Evolutionary conservation across 148 eudicot genomes (phyloP).

Genomic region (Dysphania ambrosioides): DNA sequence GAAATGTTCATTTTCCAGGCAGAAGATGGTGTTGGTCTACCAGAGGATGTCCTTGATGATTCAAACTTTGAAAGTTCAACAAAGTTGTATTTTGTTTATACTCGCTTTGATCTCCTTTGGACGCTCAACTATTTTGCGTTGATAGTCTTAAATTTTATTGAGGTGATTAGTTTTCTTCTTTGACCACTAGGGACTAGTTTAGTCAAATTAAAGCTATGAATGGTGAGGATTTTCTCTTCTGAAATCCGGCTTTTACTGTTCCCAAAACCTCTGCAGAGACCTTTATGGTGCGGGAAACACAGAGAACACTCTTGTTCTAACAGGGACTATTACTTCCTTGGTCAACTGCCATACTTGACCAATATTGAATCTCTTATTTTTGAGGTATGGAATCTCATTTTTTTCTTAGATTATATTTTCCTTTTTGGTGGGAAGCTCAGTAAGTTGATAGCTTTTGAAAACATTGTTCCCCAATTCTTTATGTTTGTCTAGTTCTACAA

Average conservation of each 20-base stretch:
- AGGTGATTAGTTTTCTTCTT: constrained; percentile 42
- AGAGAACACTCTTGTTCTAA: constrained; percentile 51
- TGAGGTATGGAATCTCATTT: constrained; percentile 50
- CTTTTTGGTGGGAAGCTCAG: neutral
- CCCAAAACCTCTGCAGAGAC: constrained; percentile 54
- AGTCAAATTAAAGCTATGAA: constrained; percentile 2
- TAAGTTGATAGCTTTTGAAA: no score
- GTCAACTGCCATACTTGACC: constrained; percentile 78
- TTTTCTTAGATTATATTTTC: neutral
- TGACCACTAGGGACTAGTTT: neutral
- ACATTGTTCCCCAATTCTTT: no score
- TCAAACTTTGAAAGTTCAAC: constrained; percentile 61
- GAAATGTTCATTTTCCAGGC: constrained; percentile 60
- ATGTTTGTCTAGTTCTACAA: neutral
- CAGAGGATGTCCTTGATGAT: constrained; percentile 79
- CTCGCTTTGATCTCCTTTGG: constrained; percentile 70
- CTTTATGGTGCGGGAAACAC: constrained; percentile 71
- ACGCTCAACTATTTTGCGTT: constrained; percentile 72
- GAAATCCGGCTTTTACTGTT: neutral
- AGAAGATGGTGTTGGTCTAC: constrained; percentile 90
- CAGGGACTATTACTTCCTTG: constrained; percentile 73
- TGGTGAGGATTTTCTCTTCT: constrained; percentile 7
- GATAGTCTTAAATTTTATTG: constrained; percentile 63
- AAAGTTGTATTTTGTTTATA: constrained; percentile 65
- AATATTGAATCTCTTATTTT: constrained; percentile 52